phyloP scores from a whole-genome alignment of 305 asterid genomes.

The Lippia alba region DNA sequence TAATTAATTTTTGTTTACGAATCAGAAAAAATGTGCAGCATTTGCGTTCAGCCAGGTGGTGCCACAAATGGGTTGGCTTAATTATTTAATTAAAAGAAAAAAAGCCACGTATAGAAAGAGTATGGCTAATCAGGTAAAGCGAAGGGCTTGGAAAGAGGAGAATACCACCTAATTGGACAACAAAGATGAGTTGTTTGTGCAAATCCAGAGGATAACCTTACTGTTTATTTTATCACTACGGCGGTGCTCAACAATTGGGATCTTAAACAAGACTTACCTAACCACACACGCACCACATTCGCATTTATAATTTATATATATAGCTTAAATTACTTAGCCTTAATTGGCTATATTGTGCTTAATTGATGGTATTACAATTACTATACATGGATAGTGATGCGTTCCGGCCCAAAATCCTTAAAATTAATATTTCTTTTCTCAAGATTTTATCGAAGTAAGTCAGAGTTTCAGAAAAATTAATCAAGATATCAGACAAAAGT shows the following conservation, averaged over 20 bases:
- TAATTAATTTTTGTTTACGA: no score
- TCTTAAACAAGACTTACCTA: constrained; percentile 32
- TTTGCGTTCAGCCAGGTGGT: constrained; percentile 15
- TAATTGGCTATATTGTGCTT: no score
- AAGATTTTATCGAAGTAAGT: no score
- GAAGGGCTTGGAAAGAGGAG: constrained; percentile 1
- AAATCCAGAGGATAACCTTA: constrained; percentile 34
- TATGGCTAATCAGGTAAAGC: neutral
- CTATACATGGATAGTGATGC: no score
- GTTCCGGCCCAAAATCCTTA: no score
- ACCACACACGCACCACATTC: constrained; percentile 2
- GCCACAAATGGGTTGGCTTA: constrained; percentile 32
- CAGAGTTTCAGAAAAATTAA: no score
- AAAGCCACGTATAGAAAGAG: neutral
- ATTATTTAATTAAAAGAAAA: constrained; percentile 4
- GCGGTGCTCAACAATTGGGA: constrained; percentile 36
- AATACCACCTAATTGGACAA: constrained; percentile 29
- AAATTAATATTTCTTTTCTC: no score
- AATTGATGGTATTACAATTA: no score
- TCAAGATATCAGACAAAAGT: no score
- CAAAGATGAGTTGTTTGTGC: constrained; percentile 39
- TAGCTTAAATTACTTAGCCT: no score
- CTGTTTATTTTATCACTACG: constrained; percentile 35
- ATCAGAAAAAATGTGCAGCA: neutral
- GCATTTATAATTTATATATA: neutral